Evolutionary conservation across 441 rosid species (phyloP).

Genomic region (Pelargonium myrrhifolium): DNA sequence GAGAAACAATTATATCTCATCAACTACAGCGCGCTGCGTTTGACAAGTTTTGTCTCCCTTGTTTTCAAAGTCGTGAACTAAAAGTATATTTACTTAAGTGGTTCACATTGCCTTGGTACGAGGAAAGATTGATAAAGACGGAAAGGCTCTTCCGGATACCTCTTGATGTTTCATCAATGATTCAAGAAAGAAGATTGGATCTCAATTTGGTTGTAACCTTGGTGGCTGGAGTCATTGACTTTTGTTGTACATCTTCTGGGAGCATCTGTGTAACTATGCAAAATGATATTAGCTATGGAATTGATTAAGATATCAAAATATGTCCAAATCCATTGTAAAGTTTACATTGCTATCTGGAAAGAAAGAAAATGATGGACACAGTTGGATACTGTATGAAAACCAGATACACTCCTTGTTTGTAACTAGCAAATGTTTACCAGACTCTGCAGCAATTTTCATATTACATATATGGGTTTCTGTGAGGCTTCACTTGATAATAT

Average conservation of each 20-base stretch:
- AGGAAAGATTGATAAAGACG: not conserved
- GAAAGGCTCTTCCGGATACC: not conserved
- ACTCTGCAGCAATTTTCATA: too few species aligned
- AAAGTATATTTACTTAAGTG: not conserved
- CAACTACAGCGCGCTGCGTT: too few species aligned
- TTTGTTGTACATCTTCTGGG: slow-evolving; percentile 2
- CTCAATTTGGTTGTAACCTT: not conserved
- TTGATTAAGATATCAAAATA: slow-evolving; percentile 1
- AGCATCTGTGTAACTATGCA: not conserved
- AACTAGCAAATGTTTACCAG: too few species aligned
- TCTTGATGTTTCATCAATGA: not conserved
- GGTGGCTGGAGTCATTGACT: not conserved
- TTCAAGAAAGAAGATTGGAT: not conserved
- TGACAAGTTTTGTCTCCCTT: too few species aligned
- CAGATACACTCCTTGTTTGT: too few species aligned
- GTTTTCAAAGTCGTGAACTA: too few species aligned
- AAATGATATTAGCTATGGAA: not conserved
- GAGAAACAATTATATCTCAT: too few species aligned
- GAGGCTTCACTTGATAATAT: not conserved
- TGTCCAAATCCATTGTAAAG: not conserved
- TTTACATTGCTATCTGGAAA: not conserved
- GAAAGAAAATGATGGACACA: not conserved
- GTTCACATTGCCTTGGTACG: not conserved
- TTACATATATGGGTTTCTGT: not conserved
- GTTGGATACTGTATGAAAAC: not conserved